Evolutionary conservation across 345 rosid species (phyloP).

Genomic region (Sonneratia alba): DNA sequence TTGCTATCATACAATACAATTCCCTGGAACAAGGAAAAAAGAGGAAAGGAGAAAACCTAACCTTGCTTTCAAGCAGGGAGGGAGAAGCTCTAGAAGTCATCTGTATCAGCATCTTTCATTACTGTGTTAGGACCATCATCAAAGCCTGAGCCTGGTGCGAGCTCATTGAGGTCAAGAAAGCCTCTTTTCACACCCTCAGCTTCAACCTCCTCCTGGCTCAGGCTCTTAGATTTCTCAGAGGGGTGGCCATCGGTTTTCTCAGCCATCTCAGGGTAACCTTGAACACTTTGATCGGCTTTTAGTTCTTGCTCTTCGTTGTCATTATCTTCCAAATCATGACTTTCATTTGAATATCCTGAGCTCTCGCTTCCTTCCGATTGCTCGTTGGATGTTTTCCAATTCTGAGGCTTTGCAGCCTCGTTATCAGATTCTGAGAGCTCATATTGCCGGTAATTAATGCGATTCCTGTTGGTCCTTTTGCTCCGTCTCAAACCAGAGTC

Average conservation of each 20-base stretch:
- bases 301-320: conserved; percentile 42
- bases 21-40: conserved; percentile 9
- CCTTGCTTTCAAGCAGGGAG: conserved; percentile 12
- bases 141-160: conserved; percentile 89
- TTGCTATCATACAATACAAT: conserved; percentile 29
- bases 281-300: conserved; percentile 38
- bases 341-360: conserved; percentile 46
- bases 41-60: conserved; percentile 7
- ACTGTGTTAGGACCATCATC: conserved; percentile 77
- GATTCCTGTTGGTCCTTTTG: conserved; percentile 73
- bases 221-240: conserved; percentile 26
- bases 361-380: conserved; percentile 56
- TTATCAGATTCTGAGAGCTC: conserved; percentile 84
- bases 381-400: conserved; percentile 46
- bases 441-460: conserved; percentile 64
- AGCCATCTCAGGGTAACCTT: conserved; percentile 21
- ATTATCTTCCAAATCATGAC: conserved; percentile 50
- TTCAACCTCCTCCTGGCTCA: conserved; percentile 45
- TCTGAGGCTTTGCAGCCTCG: conserved; percentile 46
- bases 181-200: conserved; percentile 42
- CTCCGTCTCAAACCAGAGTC: conserved; percentile 94
- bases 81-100: conserved; percentile 42
- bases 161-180: conserved; percentile 85
- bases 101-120: conserved; percentile 60
- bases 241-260: conserved; percentile 40